phyloP scores from a whole-genome alignment of 306 rosid genomes.

The Glycyrrhiza uralensis region DNA sequence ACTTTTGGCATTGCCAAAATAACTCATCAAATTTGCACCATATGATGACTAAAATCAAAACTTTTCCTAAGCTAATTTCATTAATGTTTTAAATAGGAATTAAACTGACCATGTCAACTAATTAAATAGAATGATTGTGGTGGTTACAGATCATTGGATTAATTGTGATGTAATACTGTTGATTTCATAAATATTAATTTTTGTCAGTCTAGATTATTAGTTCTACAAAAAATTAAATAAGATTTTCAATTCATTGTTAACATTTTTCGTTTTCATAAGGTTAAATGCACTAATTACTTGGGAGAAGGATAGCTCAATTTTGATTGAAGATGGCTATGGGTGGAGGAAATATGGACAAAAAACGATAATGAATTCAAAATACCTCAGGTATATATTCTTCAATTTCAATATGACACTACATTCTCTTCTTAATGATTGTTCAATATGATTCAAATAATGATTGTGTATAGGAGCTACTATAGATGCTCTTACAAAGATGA shows the following conservation, averaged over 20 bases:
- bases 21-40: too few species aligned
- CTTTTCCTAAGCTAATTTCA: too few species aligned
- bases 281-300: slow-evolving; percentile 18
- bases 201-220: too few species aligned
- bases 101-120: too few species aligned
- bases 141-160: too few species aligned
- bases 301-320: slow-evolving; percentile 28
- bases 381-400: slow-evolving; percentile 32
- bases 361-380: slow-evolving; percentile 17
- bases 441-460: neutral
- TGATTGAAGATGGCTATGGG: slow-evolving; percentile 44
- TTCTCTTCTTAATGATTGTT: neutral
- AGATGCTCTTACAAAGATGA: slow-evolving; percentile 57
- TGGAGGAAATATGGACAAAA: slow-evolving; percentile 73
- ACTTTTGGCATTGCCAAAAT: too few species aligned
- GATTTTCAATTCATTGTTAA: too few species aligned
- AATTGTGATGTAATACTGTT: neutral
- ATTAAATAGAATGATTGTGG: too few species aligned
- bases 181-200: too few species aligned
- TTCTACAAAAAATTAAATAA: too few species aligned
- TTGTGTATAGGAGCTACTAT: slow-evolving; percentile 43
- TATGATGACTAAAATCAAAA: too few species aligned
- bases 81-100: too few species aligned
- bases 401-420: neutral
- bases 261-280: neutral